Evolutionary conservation across 495 filamentous ascomycete genomes (phyloP), one percentile per base, ranked within the genome.

Genomic region (Emericellopsis terricola): DNA sequence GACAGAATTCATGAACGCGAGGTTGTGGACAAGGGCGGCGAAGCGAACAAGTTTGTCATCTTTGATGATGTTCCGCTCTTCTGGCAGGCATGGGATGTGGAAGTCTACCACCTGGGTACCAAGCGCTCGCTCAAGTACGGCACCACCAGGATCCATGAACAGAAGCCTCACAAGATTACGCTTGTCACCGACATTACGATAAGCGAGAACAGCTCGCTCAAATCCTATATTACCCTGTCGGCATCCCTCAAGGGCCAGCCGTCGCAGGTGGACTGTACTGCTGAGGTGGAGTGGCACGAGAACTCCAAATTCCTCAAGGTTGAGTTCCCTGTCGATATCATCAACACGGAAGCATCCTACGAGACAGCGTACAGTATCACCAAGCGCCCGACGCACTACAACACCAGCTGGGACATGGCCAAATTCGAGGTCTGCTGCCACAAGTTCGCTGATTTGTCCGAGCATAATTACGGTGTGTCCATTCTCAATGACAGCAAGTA

Each of bases 21-120:
- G 49, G 46, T 94, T 19, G 71, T 97, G 31, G 58, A 82, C 11
- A 65, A 77, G 40, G 84, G 78, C 37, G 64, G 68, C 4, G 89
- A 83, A 52, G 86, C 81, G 29, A 87, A 85, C 34, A 86, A 94
- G 47, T 65, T 93, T 6, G 85, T 97, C 38, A 78, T 96, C 33
- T 94, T 91, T 49, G 89, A 97, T 48, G 89, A 97, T 55, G 94
- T 96, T 56, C 89, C 89, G 13, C 66, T 96, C 14, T 92, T 93
- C 58, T 97, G 89, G 89, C 87, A 97, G 57, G 89, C 86, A 1
- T 97, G 89, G 89, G 89, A 97, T 53, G 85, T 94, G 20, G 89
- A 97, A 51, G 83, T 96, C 29, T 97, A 78, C 59, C 89, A 96
- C 40, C 68, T 94, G 15, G 78, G 85, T 36, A 87, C 83, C 0